Percentiles rank a stretch among this genome's conserved stretches.
phyloP scores from a whole-genome alignment of 2,329 filamentous ascomycete species.

The Sporothrix globosa region DNA sequence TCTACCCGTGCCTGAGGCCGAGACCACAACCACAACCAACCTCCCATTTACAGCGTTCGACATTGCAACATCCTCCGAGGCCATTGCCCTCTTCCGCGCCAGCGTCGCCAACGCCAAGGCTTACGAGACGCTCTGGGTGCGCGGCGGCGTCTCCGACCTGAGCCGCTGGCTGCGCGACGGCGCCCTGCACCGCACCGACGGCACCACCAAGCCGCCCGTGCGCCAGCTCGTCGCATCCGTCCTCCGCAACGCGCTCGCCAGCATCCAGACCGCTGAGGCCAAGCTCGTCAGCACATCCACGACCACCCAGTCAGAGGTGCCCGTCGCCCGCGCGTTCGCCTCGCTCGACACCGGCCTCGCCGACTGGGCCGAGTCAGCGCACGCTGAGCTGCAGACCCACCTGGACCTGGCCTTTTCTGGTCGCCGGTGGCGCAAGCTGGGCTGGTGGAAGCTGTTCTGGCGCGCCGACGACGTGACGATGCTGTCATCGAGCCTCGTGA shows the following conservation, averaged over 20 bases:
- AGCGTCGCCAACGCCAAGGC: slow-evolving; percentile 69
- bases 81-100: slow-evolving; percentile 68
- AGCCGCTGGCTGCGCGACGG: slow-evolving; percentile 66
- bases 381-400: slow-evolving; percentile 79
- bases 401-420: slow-evolving; percentile 77
- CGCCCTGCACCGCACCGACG: slow-evolving; percentile 46
- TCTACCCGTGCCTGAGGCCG: slow-evolving; percentile 46
- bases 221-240: slow-evolving; percentile 69
- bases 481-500: slow-evolving; percentile 77
- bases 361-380: slow-evolving; percentile 76
- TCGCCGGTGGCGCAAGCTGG: slow-evolving; percentile 75
- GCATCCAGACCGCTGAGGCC: slow-evolving; percentile 56
- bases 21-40: neutral
- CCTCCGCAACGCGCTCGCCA: slow-evolving; percentile 56
- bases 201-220: slow-evolving; percentile 66
- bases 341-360: slow-evolving; percentile 64
- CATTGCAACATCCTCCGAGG: slow-evolving; percentile 62
- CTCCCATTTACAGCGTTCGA: slow-evolving; percentile 65
- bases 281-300: slow-evolving; percentile 41
- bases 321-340: slow-evolving; percentile 46
- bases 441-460: slow-evolving; percentile 97
- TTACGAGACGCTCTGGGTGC: slow-evolving; percentile 75
- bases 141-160: slow-evolving; percentile 68
- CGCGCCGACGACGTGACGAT: slow-evolving; percentile 88
- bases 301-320: slow-evolving; percentile 34